phyloP scores from a whole-genome alignment of 2,329 filamentous ascomycete genomes.

The Pseudocercospora ulei region DNA sequence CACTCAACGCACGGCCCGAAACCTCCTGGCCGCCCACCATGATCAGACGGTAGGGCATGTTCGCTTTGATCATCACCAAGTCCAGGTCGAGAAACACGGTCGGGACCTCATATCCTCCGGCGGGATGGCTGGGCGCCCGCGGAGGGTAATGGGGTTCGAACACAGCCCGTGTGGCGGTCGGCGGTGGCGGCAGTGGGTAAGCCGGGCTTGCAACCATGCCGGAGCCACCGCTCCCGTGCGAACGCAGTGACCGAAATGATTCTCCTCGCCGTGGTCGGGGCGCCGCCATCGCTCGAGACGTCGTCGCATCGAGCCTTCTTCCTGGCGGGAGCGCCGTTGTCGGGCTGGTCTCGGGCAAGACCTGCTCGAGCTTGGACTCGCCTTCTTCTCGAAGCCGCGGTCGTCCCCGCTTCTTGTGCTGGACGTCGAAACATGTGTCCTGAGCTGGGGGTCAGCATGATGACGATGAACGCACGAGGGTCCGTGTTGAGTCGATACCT shows the following conservation, averaged over 20 bases:
- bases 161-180: slow-evolving; percentile 17
- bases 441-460: slow-evolving; percentile 35
- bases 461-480: slow-evolving; percentile 28
- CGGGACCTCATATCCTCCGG: slow-evolving; percentile 26
- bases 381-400: slow-evolving; percentile 64
- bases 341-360: slow-evolving; percentile 15
- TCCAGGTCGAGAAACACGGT: slow-evolving; percentile 43
- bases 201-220: slow-evolving; percentile 13
- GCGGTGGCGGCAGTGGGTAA: slow-evolving; percentile 20
- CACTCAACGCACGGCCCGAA: slow-evolving; percentile 36
- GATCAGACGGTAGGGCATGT: slow-evolving; percentile 39
- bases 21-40: slow-evolving; percentile 36
- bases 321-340: slow-evolving; percentile 20
- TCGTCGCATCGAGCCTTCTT: slow-evolving; percentile 13
- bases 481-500: slow-evolving; percentile 39
- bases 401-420: slow-evolving; percentile 74
- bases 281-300: slow-evolving; percentile 23
- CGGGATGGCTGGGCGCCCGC: not conserved
- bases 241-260: slow-evolving; percentile 31
- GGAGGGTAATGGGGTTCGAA: slow-evolving; percentile 17
- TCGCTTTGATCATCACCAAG: slow-evolving; percentile 41
- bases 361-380: slow-evolving; percentile 25
- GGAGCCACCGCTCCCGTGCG: slow-evolving; percentile 30
- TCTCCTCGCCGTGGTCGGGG: slow-evolving; percentile 29
- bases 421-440: slow-evolving; percentile 70